Evolutionary conservation across 1,139 yeast species (phyloP).

Genomic region (Geotrichum restrictum): DNA sequence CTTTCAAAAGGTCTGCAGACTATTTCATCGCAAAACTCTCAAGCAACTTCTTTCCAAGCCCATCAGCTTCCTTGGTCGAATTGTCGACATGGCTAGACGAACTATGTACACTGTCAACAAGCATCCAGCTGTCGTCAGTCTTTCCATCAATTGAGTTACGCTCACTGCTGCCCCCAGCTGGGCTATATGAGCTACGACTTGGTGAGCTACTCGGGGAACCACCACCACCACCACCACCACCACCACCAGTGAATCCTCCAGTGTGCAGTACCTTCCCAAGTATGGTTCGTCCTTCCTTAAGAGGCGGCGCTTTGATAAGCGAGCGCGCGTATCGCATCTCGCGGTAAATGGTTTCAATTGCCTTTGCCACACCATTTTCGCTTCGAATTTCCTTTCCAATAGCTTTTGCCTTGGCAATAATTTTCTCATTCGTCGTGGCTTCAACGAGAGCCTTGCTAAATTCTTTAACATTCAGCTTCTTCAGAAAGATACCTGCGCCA

Average conservation of each 20-base stretch:
- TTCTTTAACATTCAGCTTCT: slow-evolving; percentile 60
- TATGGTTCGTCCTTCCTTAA: neutral
- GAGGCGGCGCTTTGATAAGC: slow-evolving; percentile 23
- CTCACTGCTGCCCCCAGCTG: neutral
- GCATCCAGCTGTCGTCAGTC: slow-evolving; percentile 29
- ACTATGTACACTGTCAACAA: slow-evolving; percentile 4
- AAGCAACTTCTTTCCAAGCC: neutral
- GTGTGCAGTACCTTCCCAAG: slow-evolving; percentile 1
- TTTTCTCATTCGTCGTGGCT: slow-evolving; percentile 62
- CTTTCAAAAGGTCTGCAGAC: too few relatives aligned
- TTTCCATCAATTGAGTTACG: slow-evolving; percentile 13
- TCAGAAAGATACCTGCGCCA: slow-evolving; percentile 77
- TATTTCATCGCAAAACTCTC: neutral
- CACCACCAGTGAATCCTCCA: neutral
- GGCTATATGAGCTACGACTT: neutral
- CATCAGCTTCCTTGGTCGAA: neutral
- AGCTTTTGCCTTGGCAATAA: slow-evolving; percentile 59
- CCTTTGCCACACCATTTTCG: slow-evolving; percentile 77
- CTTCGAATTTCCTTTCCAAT: slow-evolving; percentile 58
- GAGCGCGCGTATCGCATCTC: slow-evolving; percentile 68
- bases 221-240: neutral
- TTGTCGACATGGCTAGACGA: neutral
- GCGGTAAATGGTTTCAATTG: slow-evolving; percentile 70
- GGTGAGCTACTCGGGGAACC: neutral
- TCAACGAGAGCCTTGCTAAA: slow-evolving; percentile 64